phyloP scores from a whole-genome alignment of 2,329 filamentous ascomycete genomes.

The Colletotrichum falcatum region DNA sequence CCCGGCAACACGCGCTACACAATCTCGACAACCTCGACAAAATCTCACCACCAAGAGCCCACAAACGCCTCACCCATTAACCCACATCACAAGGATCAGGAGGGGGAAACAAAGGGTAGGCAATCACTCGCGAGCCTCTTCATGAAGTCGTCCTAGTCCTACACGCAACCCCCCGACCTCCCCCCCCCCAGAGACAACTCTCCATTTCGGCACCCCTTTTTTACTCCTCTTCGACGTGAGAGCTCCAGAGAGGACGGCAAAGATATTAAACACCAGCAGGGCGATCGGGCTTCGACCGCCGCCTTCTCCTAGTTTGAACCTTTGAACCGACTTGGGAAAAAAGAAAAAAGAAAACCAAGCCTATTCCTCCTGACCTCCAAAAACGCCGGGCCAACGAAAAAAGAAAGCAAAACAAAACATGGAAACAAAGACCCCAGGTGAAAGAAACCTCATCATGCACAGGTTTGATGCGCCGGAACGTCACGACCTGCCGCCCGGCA shows the following conservation, averaged over 20 bases:
- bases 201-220: neutral
- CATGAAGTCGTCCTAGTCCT: neutral
- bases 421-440: neutral
- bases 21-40: too few species aligned
- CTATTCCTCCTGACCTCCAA: neutral
- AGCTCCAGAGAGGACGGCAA: neutral
- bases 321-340: neutral
- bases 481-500: neutral
- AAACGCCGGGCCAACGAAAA: constrained; percentile 36
- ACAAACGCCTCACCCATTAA: too few species aligned
- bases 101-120: neutral
- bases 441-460: neutral
- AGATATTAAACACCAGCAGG: constrained; percentile 22
- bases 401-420: neutral
- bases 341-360: too few species aligned
- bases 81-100: too few species aligned
- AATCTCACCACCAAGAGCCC: too few species aligned
- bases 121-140: neutral
- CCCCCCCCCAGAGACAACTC: neutral
- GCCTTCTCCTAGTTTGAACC: constrained; percentile 3
- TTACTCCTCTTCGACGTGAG: neutral
- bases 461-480: neutral
- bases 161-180: neutral
- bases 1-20: too few species aligned
- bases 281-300: neutral